These are phyloP conservation scores for Kregervanrija fluxuum DNA, from an alignment of 805 yeast genomes.

Conservation along the genomic window DNA sequence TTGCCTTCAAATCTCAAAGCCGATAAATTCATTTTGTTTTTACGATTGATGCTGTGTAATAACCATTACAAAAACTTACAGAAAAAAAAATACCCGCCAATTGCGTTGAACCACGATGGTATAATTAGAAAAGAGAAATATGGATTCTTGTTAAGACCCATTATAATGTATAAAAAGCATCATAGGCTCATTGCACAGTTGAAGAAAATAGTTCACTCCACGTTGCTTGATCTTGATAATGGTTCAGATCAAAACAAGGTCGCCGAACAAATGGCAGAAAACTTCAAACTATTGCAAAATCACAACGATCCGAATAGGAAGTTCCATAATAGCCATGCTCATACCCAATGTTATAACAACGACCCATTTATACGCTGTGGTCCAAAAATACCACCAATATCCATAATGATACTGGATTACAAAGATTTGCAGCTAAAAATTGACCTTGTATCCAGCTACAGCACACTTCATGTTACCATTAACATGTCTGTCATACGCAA, in stretches of 20 bases:
- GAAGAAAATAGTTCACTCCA: constrained; percentile 17
- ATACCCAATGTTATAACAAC: neutral
- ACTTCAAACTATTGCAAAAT: constrained; percentile 12
- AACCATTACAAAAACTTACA: constrained; percentile 42
- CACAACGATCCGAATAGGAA: constrained; percentile 16
- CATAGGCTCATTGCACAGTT: constrained; percentile 35
- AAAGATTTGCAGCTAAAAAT: constrained; percentile 7
- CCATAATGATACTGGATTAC: constrained; percentile 8
- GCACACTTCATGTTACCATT: constrained; percentile 10
- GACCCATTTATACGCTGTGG: constrained; percentile 19
- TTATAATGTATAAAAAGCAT: constrained; percentile 53
- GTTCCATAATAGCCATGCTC: neutral
- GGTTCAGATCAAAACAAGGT: constrained; percentile 16
- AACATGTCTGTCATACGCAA: constrained; percentile 8
- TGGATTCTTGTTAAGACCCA: constrained; percentile 43
- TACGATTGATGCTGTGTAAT: constrained; percentile 57
- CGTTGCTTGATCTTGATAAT: constrained; percentile 6
- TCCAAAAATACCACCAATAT: constrained; percentile 17
- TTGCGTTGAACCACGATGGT: constrained; percentile 31
- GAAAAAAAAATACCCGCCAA: constrained; percentile 39
- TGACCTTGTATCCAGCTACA: constrained; percentile 8
- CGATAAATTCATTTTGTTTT: constrained; percentile 42
- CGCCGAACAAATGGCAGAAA: constrained; percentile 7
- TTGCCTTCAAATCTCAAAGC: constrained; percentile 35
- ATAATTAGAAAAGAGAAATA: constrained; percentile 5